These are phyloP conservation scores for Candida ulmi DNA, from an alignment of 805 yeast genomes.

Conservation along the genomic window DNA sequence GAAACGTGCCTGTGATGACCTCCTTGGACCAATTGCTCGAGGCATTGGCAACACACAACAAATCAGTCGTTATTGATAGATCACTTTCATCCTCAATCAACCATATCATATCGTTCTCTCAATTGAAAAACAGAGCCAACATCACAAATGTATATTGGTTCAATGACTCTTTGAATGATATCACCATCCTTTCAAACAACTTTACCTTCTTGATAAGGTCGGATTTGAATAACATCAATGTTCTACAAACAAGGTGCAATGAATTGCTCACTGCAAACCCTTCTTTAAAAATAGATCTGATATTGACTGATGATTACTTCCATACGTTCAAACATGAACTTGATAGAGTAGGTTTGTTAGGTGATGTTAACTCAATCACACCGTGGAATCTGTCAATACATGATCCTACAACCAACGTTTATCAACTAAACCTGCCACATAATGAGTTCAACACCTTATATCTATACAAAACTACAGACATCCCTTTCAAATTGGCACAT, in stretches of 20 bases:
- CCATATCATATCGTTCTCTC: constrained; percentile 48
- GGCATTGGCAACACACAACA: constrained; percentile 28
- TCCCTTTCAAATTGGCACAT: constrained; percentile 25
- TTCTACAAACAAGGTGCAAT: constrained; percentile 12
- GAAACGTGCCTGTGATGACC: no score
- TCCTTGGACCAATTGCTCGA: constrained; percentile 6
- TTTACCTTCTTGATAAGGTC: constrained; percentile 23
- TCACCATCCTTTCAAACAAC: constrained; percentile 6
- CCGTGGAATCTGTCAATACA: constrained; percentile 13
- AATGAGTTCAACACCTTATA: constrained; percentile 31
- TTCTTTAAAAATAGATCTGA: constrained; percentile 12
- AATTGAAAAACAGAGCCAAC: constrained; percentile 43
- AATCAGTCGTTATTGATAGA: constrained; percentile 31
- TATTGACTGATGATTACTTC: constrained; percentile 32
- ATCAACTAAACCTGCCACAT: constrained; percentile 9
- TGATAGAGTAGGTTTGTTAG: constrained; percentile 16
- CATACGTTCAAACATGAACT: constrained; percentile 29
- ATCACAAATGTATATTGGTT: constrained; percentile 47
- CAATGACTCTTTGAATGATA: constrained; percentile 16
- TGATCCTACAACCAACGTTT: constrained; percentile 2
- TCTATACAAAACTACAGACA: constrained; percentile 27
- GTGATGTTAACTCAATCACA: constrained; percentile 12
- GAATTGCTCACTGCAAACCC: constrained; percentile 13
- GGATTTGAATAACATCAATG: constrained; percentile 9
- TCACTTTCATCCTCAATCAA: constrained; percentile 45